A percentile compares a stretch with the other conserved stretches of the same genome.
Evolutionary conservation across 164 flowering plant species (phyloP).

Genomic region (Magnolia officinalis): DNA sequence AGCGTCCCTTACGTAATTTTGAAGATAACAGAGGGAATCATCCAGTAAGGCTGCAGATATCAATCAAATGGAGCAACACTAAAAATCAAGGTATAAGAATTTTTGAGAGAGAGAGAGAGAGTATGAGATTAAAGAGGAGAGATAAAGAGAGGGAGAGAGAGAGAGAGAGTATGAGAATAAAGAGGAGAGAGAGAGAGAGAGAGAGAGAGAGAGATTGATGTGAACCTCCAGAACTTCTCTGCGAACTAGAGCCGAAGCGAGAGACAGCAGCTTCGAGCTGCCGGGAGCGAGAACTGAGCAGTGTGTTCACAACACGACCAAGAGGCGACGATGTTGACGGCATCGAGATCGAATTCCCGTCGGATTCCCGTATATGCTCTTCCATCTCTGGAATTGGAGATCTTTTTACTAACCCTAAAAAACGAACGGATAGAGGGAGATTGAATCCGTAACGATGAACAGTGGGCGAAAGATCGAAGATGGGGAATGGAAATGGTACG

Average conservation of each 20-base stretch:
- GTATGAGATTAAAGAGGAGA: neutral
- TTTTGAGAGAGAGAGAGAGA: neutral
- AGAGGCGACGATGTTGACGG: slow-evolving; percentile 34
- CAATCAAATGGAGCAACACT: neutral
- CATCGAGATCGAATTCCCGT: slow-evolving; percentile 22
- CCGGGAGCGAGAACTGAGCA: slow-evolving; percentile 50
- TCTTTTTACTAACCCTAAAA: neutral
- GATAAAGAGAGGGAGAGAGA: neutral
- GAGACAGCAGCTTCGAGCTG: slow-evolving; percentile 57
- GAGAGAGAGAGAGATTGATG: neutral
- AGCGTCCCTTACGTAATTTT: slow-evolving; percentile 48
- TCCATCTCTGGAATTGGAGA: slow-evolving; percentile 13
- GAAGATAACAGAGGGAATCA: slow-evolving; percentile 52
- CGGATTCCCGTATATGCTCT: slow-evolving; percentile 24
- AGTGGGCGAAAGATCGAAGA: too few species aligned
- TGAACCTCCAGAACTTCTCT: slow-evolving; percentile 29
- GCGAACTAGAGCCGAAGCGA: slow-evolving; percentile 31
- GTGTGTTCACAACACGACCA: slow-evolving; percentile 49
- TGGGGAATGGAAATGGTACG: too few species aligned
- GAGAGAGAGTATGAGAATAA: too few species aligned
- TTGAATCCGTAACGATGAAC: neutral
- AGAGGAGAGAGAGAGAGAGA: neutral
- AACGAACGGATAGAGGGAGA: neutral
- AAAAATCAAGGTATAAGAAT: neutral
- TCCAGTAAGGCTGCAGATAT: slow-evolving; percentile 47